Base-by-base conservation (phyloP, 2,329 filamentous ascomycete genomes). In the Pseudogymnoascus sp. region DNA sequence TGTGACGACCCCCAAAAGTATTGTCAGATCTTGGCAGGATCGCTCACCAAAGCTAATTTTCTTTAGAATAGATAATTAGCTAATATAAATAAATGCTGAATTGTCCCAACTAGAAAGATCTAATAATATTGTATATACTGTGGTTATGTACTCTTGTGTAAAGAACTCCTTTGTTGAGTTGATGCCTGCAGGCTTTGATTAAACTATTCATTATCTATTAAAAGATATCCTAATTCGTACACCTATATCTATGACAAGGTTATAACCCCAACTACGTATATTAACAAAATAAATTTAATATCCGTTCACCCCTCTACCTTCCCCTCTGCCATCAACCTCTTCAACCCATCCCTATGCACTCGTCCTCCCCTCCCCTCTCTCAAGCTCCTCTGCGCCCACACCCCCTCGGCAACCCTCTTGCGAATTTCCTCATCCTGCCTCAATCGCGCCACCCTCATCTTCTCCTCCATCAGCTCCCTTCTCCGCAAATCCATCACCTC, bases 351-450 rank as follows among this genome's bases (percentile, higher is more conserved):
- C 55, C 55, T 57, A 23, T 57, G 33, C n/a, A 41, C 23, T 23
- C 34, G 62, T 12, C 63, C 63, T n/a, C 30, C 55, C 23, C 34
- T 38, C 7, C 57, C 55, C 6, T 38, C 55, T 6, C 33, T 38
- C 13, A 35, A 23, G 23, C 18, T 57, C 33, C 55, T 57, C 33
- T 57, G 21, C 5, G 55, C 30, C 55, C 55, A 57, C 10, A 23
- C 18, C 13, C 33, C 55, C 30, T 57, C 55, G 6, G n/a, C n/a
- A 37, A 57, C 35, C 8, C 30, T 38, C 33, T 38, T 57, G 18
- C 55, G 19, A 10, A 35, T 57, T 15, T 57, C 55, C 55, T 57
- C 55, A 8, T 57, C 62, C 75, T 72, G 9, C 76, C 69, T 13
- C 73, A 59, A 13, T 10, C 26, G 26, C 34, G 26, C 18, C 37